Conservation (phyloP, 2,329 filamentous ascomycete genomes). For the Elsinoe australis region DNA sequence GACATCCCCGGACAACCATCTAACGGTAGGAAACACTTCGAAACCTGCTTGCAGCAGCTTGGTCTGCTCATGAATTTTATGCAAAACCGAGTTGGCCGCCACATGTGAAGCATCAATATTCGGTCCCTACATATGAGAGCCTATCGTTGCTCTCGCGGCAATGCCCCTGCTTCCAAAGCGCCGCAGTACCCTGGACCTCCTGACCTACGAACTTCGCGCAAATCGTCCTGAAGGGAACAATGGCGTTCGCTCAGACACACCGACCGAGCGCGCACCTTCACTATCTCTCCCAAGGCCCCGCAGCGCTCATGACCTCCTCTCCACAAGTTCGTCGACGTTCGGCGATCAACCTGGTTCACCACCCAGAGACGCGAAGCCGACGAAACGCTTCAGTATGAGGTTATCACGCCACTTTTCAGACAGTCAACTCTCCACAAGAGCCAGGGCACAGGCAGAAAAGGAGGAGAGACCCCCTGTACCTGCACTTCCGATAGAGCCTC, state of each 20-base stretch:
- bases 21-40: constrained; percentile 12
- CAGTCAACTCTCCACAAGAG: constrained; percentile 70
- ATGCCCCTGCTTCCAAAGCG: constrained; percentile 34
- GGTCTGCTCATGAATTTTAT: background rate
- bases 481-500: constrained; percentile 30
- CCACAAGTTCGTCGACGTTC: constrained; percentile 10
- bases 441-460: constrained; percentile 58
- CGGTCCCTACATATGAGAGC: constrained; percentile 14
- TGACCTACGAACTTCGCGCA: constrained; percentile 19
- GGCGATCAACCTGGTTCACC: constrained; percentile 18
- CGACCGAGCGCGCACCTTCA: constrained; percentile 8
- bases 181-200: constrained; percentile 39
- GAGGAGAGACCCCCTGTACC: constrained; percentile 45
- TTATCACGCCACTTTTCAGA: constrained; percentile 90
- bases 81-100: background rate
- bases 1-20: constrained; percentile 15
- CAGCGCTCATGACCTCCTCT: constrained; percentile 15
- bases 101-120: background rate
- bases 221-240: constrained; percentile 15
- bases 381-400: constrained; percentile 56
- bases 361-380: constrained; percentile 17
- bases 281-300: constrained; percentile 8
- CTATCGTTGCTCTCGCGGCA: constrained; percentile 21
- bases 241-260: constrained; percentile 14
- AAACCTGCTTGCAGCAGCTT: background rate